Evolutionary conservation across 148 eudicot species (phyloP).

Genomic region (Silene conica): DNA sequence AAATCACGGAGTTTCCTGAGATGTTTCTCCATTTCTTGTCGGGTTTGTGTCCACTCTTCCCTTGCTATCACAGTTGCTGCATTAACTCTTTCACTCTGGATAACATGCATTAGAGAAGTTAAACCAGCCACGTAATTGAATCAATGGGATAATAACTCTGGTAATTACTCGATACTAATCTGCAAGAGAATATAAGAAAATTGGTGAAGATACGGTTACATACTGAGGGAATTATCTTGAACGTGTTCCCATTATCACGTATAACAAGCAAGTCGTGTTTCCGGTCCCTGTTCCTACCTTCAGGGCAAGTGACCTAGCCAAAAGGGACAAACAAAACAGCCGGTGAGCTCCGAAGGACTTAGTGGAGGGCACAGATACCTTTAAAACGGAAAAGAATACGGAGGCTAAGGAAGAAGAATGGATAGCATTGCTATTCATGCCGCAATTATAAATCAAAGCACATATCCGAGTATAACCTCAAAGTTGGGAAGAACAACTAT

Average conservation of each 20-base stretch:
- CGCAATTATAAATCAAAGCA: neutral
- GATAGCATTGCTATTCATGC: neutral
- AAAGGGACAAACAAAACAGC: constrained; percentile 8
- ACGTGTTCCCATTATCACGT: constrained; percentile 76
- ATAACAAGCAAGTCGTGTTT: constrained; percentile 79
- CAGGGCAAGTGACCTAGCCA: constrained; percentile 78
- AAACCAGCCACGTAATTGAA: neutral
- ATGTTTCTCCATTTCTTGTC: constrained; percentile 91
- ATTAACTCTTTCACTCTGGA: constrained; percentile 70
- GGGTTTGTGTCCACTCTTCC: constrained; percentile 73
- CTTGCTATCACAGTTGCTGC: constrained; percentile 78
- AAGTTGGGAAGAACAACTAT: neutral
- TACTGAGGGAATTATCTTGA: constrained; percentile 70
- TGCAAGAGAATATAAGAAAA: neutral
- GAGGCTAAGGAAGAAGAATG: neutral
- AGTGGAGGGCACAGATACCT: neutral
- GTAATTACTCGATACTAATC: neutral
- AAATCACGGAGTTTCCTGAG: constrained; percentile 85
- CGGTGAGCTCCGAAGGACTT: constrained; percentile 1
- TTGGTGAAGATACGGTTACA: constrained; percentile 14
- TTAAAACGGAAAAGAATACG: neutral
- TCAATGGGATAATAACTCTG: neutral
- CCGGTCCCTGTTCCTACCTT: constrained; percentile 73
- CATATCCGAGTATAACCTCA: neutral
- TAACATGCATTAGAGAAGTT: constrained; percentile 19